Evolutionary conservation across 768 basidiomycete species (phyloP).

Genomic region (Lactarius pseudohatsudake): DNA sequence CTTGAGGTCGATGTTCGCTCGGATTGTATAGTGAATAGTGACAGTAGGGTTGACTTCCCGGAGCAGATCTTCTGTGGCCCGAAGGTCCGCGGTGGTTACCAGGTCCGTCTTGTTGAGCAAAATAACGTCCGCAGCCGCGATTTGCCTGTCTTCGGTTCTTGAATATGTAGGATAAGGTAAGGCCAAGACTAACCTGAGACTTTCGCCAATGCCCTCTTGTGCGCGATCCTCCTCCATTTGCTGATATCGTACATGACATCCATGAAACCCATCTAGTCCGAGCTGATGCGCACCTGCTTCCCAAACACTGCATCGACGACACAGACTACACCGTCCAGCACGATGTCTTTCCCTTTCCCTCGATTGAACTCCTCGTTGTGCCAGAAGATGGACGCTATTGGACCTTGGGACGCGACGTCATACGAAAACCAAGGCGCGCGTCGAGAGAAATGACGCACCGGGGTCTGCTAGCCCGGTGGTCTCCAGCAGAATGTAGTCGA

Average conservation of each 20-base stretch:
- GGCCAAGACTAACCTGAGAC: slow-evolving; percentile 57
- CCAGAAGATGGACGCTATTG: slow-evolving; percentile 87
- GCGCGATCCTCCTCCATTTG: slow-evolving; percentile 84
- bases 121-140: slow-evolving; percentile 89
- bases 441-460: slow-evolving; percentile 44
- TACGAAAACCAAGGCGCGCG: background rate
- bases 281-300: slow-evolving; percentile 40
- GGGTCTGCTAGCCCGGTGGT: slow-evolving; percentile 97
- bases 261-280: background rate
- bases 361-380: slow-evolving; percentile 77
- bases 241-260: slow-evolving; percentile 38
- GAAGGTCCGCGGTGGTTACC: slow-evolving; percentile 47
- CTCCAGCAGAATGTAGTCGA: slow-evolving; percentile 95
- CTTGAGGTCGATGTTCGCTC: slow-evolving; percentile 70
- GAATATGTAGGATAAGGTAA: background rate
- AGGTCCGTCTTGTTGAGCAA: slow-evolving; percentile 92
- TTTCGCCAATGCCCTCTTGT: slow-evolving; percentile 69
- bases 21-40: slow-evolving; percentile 69
- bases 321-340: slow-evolving; percentile 86
- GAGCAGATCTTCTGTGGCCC: slow-evolving; percentile 57
- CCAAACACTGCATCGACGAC: slow-evolving; percentile 91
- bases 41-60: slow-evolving; percentile 78
- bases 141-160: slow-evolving; percentile 60
- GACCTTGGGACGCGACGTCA: slow-evolving; percentile 45
- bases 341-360: slow-evolving; percentile 67